These are phyloP conservation scores for Raddia distichophylla DNA, from an alignment of 176 grass and related monocot species.

Conservation along the genomic window DNA sequence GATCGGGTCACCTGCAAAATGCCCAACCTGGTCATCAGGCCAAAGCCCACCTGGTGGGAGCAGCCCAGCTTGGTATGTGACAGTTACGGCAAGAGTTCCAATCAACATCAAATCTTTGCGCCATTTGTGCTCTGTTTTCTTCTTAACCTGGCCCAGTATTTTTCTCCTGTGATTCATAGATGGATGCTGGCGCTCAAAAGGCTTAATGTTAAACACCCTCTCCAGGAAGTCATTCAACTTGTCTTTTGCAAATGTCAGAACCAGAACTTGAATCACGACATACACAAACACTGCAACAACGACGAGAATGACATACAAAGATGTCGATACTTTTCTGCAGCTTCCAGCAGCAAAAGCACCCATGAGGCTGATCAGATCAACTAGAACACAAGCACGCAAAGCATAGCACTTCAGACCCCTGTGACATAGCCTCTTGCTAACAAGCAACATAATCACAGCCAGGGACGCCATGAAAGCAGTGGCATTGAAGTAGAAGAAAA, in stretches of 20 bases:
- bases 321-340: constrained; percentile 48
- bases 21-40: constrained; percentile 27
- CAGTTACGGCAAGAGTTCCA: constrained; percentile 51
- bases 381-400: constrained; percentile 34
- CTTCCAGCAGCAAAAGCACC: constrained; percentile 51
- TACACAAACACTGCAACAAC: constrained; percentile 35
- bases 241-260: constrained; percentile 44
- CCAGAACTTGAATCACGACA: constrained; percentile 34
- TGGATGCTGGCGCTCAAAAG: constrained; percentile 3
- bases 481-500: constrained; percentile 61
- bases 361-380: constrained; percentile 56
- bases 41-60: constrained; percentile 56
- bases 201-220: not conserved
- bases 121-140: constrained; percentile 48
- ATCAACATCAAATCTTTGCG: constrained; percentile 61
- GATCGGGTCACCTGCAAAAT: constrained; percentile 43
- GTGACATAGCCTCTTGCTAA: constrained; percentile 46
- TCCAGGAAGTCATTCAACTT: not conserved
- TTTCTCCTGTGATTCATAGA: not conserved
- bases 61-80: constrained; percentile 64
- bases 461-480: constrained; percentile 60
- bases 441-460: constrained; percentile 59
- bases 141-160: not conserved
- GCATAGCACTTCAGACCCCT: constrained; percentile 33
- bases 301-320: constrained; percentile 44